These are phyloP conservation scores for Syzygium aqueum DNA, from an alignment of 345 rosid species.

Conservation along the genomic window DNA sequence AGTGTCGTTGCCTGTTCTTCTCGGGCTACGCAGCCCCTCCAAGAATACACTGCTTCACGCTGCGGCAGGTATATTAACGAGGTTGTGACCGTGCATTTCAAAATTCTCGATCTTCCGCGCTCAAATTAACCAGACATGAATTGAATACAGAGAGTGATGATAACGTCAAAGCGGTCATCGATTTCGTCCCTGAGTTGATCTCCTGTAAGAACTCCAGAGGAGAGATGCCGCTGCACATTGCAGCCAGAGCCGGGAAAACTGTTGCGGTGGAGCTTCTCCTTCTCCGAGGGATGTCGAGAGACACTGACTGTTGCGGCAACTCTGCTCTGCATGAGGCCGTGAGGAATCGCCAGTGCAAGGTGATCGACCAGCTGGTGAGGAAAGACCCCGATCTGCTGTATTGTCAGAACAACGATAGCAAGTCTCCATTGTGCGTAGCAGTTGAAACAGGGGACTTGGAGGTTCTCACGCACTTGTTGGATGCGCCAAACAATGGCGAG, in stretches of 20 bases:
- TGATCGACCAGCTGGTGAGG: neutral
- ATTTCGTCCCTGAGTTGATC: neutral
- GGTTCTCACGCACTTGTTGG: neutral
- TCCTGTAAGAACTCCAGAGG: neutral
- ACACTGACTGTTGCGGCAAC: neutral
- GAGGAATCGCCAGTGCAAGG: neutral
- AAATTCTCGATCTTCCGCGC: neutral
- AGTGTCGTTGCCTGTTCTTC: no score
- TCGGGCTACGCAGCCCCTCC: no score
- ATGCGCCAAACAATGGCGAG: fast-evolving
- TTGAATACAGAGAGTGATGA: neutral
- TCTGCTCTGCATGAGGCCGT: neutral
- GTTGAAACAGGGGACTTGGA: neutral
- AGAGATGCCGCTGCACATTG: neutral
- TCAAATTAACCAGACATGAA: neutral
- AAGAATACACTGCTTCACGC: neutral
- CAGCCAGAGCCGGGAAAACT: neutral
- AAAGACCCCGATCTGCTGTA: neutral
- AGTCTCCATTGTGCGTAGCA: neutral
- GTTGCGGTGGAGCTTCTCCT: neutral
- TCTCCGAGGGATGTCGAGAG: neutral
- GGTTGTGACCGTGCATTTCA: neutral
- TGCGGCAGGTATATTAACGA: neutral
- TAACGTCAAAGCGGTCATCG: neutral
- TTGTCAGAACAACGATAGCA: neutral